phyloP scores from a whole-genome alignment of 2,329 filamentous ascomycete species.

The Mycogone perniciosa region DNA sequence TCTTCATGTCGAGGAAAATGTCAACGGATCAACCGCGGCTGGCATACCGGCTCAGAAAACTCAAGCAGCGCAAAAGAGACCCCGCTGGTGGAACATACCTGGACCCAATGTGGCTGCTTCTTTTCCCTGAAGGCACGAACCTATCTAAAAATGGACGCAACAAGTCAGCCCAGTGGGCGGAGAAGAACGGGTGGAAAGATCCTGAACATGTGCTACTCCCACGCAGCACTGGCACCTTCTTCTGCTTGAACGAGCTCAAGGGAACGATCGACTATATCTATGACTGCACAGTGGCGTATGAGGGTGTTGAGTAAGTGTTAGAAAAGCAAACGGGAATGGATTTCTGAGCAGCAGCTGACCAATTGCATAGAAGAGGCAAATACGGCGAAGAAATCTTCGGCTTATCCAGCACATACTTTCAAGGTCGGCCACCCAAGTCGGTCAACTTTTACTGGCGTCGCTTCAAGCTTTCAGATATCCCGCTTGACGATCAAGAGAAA shows the following conservation, averaged over 20 bases:
- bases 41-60: conserved; percentile 63
- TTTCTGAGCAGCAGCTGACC: conserved; percentile 1
- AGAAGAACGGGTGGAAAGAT: conserved; percentile 67
- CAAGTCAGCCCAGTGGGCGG: conserved; percentile 69
- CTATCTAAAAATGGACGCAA: conserved; percentile 62
- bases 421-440: conserved; percentile 83
- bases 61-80: conserved; percentile 52
- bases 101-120: conserved; percentile 83
- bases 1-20: conserved; percentile 90
- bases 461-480: conserved; percentile 74
- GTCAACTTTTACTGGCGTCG: conserved; percentile 96
- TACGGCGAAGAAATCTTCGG: conserved; percentile 92
- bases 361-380: conserved; percentile 54
- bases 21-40: conserved; percentile 70
- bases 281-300: conserved; percentile 92
- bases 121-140: conserved; percentile 87
- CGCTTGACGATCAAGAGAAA: conserved; percentile 62
- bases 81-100: conserved; percentile 49
- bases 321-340: too few relatives aligned
- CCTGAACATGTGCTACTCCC: conserved; percentile 70
- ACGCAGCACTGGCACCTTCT: conserved; percentile 72
- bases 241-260: conserved; percentile 70
- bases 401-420: conserved; percentile 77
- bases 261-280: conserved; percentile 76
- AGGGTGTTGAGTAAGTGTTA: conserved; percentile 75